Evolutionary conservation across 805 yeast genomes (phyloP), one percentile per base, ranked within the genome.

Genomic region (Cyberlindnera mrakii): DNA sequence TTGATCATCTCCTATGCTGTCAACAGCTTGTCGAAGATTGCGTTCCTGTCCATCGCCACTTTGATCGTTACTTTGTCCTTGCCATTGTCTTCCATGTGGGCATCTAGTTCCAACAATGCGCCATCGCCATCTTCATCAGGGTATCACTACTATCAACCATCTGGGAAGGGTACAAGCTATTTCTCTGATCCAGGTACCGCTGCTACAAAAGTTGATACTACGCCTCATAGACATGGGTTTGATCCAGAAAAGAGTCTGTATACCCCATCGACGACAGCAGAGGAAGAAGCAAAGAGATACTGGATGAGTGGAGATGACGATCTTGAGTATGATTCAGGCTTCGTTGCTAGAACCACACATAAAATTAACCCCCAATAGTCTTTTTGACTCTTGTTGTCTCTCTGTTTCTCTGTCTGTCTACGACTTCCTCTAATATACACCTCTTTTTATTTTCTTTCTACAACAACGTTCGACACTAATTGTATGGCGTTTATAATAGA

Each of bases 11-110:
- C 82, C 18, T 75, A 73, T 43, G 65, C 72, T 3, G 55, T 67
- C 29, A 53, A 63, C 18, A 43, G 62, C 19, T 52, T 54, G 35
- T 49, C 63, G 19, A 52, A 67, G 27, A 67, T 71, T 52, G 58
- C 72, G 31, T 47, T 79, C 50, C 59, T 73, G 19, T 71, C 82
- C 4, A 56, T 85, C 25, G 78, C 86, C 3, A 65, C 78, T 2
- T 66, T 85, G 19, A 52, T 88, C 6, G 80, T 84, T 16, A 82
- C 84, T 0, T 57, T 86, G 23, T 84, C 90, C 4, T 67, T 89
- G 42, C 96, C 96, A 1, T 62, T 90, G 39, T 79, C 96, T 0
- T 78, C 96, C 0, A 74, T 89, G 75, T 89, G 97, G 97, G 95
- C 96, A 0, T 68, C 82, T 4, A 68, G 88, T 3, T 71, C 82